Base-by-base conservation (phyloP, 2,329 filamentous ascomycete species). In the Zarea fungicola region DNA sequence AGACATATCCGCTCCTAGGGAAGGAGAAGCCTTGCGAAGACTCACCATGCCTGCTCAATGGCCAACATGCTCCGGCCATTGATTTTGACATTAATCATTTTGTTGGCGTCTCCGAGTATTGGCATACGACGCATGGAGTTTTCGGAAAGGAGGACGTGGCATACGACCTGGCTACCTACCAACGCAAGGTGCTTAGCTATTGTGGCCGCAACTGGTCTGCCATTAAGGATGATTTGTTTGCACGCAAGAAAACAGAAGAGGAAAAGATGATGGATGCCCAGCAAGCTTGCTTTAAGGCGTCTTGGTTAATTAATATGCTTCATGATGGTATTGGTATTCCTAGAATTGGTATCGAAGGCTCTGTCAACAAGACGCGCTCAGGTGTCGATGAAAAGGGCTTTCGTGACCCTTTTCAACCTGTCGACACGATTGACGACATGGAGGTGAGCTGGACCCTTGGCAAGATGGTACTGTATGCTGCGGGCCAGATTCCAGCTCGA, bases 21-120 rank as follows among this genome's bases (percentile, higher is more conserved):
- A 96, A 96, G 68, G 89, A 97, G 62, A 83, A 84, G 46, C 83
- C 87, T 1, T 99, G 93, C 62, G 70, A 80, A 5, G 86, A 96
- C 60, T 70, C 84, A 22, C 93, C 95, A 0, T 99, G 93, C 65
- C 72, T 99, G 28, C 75, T 99, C 32, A 89, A 96, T 58, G 91
- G 93, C 1, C 83, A 92, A 54, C 90, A 97, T 62, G 90, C 93
- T 1, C 93, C 93, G 1, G 88, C 89, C 4, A 96, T 99, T 55
- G 93, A 99, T 64, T 99, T 97, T 61, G 85, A 93, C 54, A 84
- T 97, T 29, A 99, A 99, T 60, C 95, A 96, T 65, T 99, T 99
- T 60, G 85, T 99, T 23, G 93, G 93, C 10, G 92, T 99, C 4
- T 97, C 92, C 1, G 93, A 99, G 63, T 99, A 95, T 68, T 99